Evolutionary conservation across 768 basidiomycete species (phyloP).

Genomic region (Strobilomyces dryophilus): DNA sequence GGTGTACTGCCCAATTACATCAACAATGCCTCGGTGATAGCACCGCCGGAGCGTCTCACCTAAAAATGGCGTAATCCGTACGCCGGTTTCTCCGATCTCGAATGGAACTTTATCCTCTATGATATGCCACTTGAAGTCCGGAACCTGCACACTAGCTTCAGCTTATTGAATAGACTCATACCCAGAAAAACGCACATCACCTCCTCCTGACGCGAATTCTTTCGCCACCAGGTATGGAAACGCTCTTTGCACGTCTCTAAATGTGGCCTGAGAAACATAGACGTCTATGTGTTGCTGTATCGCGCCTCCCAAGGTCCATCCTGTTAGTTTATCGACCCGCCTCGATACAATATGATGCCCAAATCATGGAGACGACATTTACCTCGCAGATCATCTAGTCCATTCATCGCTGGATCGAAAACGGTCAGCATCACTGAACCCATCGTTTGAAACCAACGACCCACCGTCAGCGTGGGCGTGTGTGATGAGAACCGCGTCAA

Average conservation of each 20-base stretch:
- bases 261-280: conserved; percentile 65
- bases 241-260: conserved; percentile 57
- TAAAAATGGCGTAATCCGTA: conserved; percentile 60
- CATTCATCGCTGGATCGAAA: conserved; percentile 67
- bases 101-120: conserved; percentile 67
- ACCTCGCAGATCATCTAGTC: conserved; percentile 86
- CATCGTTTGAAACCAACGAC: conserved; percentile 1
- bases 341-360: background rate
- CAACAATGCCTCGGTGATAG: background rate
- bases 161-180: background rate
- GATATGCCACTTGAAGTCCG: conserved; percentile 80
- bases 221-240: conserved; percentile 82
- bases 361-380: conserved; percentile 11
- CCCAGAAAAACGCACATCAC: conserved; percentile 48
- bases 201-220: conserved; percentile 75
- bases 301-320: conserved; percentile 64
- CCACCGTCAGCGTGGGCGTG: conserved; percentile 83
- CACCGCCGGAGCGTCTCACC: conserved; percentile 38
- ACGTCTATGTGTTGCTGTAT: conserved; percentile 75
- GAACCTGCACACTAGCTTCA: conserved; percentile 48
- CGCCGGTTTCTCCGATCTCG: conserved; percentile 60
- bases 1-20: conserved; percentile 49
- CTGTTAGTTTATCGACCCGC: conserved; percentile 32
- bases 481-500: conserved; percentile 76
- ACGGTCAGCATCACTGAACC: conserved; percentile 1